Conservation (phyloP, 176 grass and related monocot species). For the Dactylis glomerata region DNA sequence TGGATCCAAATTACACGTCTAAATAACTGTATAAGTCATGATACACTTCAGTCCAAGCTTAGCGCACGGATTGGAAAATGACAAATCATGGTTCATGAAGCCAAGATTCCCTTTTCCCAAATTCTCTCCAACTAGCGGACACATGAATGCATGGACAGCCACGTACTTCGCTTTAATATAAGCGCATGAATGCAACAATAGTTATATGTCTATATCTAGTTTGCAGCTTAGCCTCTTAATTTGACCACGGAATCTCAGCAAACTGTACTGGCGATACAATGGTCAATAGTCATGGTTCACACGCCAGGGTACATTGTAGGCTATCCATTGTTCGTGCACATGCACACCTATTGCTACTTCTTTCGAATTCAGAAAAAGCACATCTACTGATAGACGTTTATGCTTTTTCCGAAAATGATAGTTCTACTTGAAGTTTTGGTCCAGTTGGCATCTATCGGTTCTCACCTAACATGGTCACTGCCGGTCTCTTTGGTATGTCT, state of each 20-base stretch:
- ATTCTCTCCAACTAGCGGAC: slow-evolving; percentile 33
- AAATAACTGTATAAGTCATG: background rate
- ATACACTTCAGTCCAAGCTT: background rate
- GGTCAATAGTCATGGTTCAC: slow-evolving; percentile 24
- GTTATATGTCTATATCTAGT: background rate
- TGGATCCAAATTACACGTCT: background rate
- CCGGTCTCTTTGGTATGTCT: background rate
- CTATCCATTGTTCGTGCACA: background rate
- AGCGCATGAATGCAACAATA: slow-evolving; percentile 3
- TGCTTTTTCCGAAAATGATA: no score
- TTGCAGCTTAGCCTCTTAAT: slow-evolving; percentile 26
- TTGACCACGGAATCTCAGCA: slow-evolving; percentile 29
- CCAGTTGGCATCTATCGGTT: no score
- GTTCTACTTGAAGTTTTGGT: no score
- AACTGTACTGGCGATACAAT: background rate
- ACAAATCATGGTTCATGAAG: slow-evolving; percentile 8
- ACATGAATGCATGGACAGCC: slow-evolving; percentile 3
- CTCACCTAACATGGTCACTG: no score
- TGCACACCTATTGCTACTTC: background rate
- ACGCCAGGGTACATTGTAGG: slow-evolving; percentile 16
- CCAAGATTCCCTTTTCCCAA: slow-evolving; percentile 23
- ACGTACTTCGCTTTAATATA: background rate
- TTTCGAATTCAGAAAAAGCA: no score
- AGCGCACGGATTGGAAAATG: background rate
- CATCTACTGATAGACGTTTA: no score